Evolutionary conservation across 2,329 filamentous ascomycete species (phyloP).

Genomic region (Fusarium sp.): DNA sequence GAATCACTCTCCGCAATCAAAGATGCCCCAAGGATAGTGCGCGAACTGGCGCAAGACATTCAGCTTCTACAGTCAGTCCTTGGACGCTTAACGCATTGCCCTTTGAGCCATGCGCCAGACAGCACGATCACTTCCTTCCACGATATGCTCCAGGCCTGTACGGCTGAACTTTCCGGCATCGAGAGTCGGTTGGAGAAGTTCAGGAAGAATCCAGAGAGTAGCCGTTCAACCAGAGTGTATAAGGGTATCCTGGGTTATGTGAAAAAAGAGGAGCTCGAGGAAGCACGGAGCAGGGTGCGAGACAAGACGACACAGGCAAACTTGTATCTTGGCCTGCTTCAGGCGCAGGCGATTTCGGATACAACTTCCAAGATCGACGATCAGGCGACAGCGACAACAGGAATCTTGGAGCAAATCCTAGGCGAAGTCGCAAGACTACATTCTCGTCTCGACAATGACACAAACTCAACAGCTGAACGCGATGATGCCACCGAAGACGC

Average conservation of each 20-base stretch:
- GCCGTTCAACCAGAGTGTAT: background rate
- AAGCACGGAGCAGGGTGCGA: constrained; percentile 12
- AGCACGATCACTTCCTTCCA: constrained; percentile 10
- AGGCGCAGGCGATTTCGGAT: constrained; percentile 15
- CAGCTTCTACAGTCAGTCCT: constrained; percentile 9
- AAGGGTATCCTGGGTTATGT: constrained; percentile 6
- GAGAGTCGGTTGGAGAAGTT: background rate
- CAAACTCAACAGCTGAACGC: background rate
- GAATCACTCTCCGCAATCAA: constrained; percentile 15
- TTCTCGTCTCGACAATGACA: background rate
- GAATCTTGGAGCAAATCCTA: constrained; percentile 17
- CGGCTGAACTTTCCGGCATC: background rate
- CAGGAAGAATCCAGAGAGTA: background rate
- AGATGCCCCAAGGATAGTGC: background rate
- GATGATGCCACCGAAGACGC: background rate
- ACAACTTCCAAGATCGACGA: constrained; percentile 11
- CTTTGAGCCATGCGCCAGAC: background rate
- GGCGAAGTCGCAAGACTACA: constrained; percentile 14
- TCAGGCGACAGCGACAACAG: constrained; percentile 5
- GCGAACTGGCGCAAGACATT: background rate
- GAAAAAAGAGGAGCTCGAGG: constrained; percentile 25
- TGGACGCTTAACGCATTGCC: background rate
- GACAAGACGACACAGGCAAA: constrained; percentile 22
- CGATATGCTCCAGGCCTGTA: background rate
- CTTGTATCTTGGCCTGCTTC: constrained; percentile 25